Evolutionary conservation across 2,329 filamentous ascomycete species (phyloP).

Genomic region (Monilinia laxa): DNA sequence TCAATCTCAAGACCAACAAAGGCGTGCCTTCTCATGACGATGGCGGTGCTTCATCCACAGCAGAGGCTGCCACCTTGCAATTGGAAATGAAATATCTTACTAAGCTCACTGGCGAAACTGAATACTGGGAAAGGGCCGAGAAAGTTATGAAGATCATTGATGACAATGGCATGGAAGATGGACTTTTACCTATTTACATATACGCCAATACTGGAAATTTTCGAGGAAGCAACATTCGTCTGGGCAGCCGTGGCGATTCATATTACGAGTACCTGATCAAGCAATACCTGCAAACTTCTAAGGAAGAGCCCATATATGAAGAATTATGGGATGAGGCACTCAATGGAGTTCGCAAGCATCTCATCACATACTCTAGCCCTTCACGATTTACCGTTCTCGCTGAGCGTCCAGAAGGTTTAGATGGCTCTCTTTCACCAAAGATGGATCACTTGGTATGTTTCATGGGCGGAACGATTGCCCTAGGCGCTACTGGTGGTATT

Average conservation of each 20-base stretch:
- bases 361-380: slow-evolving; percentile 82
- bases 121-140: slow-evolving; percentile 91
- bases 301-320: slow-evolving; percentile 79
- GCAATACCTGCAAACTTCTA: slow-evolving; percentile 91
- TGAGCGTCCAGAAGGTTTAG: slow-evolving; percentile 75
- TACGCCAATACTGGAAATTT: slow-evolving; percentile 77
- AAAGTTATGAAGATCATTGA: slow-evolving; percentile 91
- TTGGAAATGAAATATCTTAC: slow-evolving; percentile 97
- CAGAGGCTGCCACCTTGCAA: slow-evolving; percentile 88
- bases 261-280: slow-evolving; percentile 99
- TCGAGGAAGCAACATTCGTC: slow-evolving; percentile 78
- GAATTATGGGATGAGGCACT: slow-evolving; percentile 93
- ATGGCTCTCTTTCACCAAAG: slow-evolving; percentile 69
- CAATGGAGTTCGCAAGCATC: slow-evolving; percentile 81
- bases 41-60: slow-evolving; percentile 85
- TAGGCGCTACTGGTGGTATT: slow-evolving; percentile 78
- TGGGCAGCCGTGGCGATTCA: slow-evolving; percentile 92
- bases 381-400: slow-evolving; percentile 85
- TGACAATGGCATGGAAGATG: slow-evolving; percentile 73
- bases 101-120: slow-evolving; percentile 86
- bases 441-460: slow-evolving; percentile 99
- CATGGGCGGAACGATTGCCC: slow-evolving; percentile 91
- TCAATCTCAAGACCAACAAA: slow-evolving; percentile 76
- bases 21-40: slow-evolving; percentile 82
- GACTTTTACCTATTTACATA: slow-evolving; percentile 89